Evolutionary conservation across 495 filamentous ascomycete species (phyloP).

Genomic region (Oleoguttula mirabilis): DNA sequence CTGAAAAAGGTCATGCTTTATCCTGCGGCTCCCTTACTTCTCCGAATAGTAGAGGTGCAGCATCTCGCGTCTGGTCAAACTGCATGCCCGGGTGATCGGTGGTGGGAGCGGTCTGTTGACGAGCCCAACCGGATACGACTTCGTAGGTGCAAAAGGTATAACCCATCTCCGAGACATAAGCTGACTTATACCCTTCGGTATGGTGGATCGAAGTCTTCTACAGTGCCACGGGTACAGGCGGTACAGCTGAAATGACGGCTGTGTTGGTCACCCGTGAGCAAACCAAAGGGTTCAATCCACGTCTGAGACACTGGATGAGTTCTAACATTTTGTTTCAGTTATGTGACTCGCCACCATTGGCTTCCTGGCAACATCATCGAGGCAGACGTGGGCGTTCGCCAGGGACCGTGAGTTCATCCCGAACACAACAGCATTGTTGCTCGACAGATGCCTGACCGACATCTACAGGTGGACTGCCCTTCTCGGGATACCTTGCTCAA

Average conservation of each 20-base stretch:
- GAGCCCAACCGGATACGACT: neutral
- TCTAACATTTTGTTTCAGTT: no score
- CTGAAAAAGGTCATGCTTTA: no score
- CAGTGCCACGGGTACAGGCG: constrained; percentile 7
- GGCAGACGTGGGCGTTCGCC: constrained; percentile 15
- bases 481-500: constrained; percentile 5
- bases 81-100: constrained; percentile 2
- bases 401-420: constrained; percentile 2
- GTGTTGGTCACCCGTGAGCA: constrained; percentile 8
- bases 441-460: no score
- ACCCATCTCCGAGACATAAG: no score
- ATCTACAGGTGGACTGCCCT: constrained; percentile 10
- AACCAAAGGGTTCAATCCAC: no score
- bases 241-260: constrained; percentile 8
- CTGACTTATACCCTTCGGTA: no score
- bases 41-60: constrained; percentile 5
- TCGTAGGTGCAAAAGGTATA: neutral
- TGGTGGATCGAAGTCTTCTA: constrained; percentile 5
- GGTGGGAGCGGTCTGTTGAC: constrained; percentile 3
- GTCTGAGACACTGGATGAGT: no score
- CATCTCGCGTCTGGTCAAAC: constrained; percentile 1
- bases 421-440: no score
- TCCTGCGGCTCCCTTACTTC: no score
- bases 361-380: constrained; percentile 7
- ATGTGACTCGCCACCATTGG: constrained; percentile 7